Evolutionary conservation across 805 yeast species (phyloP).

Genomic region (Candida golubevii): DNA sequence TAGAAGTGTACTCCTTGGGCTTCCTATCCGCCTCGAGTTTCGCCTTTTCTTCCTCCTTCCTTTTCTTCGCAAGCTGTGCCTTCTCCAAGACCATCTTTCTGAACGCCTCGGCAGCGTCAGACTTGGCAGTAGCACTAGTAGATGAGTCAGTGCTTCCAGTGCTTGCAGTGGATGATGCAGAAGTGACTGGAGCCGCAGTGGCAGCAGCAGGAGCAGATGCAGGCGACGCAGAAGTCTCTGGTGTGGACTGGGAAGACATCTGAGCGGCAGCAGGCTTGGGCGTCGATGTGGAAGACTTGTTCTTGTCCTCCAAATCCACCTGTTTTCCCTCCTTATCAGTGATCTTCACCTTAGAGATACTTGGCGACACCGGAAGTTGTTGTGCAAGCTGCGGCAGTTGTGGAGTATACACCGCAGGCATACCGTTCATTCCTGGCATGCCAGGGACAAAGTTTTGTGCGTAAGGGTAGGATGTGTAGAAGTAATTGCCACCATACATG

Average conservation of each 20-base stretch:
- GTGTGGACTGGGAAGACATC: slow-evolving; percentile 1
- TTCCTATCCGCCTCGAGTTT: slow-evolving; percentile 10
- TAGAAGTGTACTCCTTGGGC: slow-evolving; percentile 5
- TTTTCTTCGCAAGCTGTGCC: slow-evolving; percentile 19
- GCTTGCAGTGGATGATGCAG: slow-evolving; percentile 10
- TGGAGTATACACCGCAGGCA: slow-evolving; percentile 14
- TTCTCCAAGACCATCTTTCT: slow-evolving; percentile 32
- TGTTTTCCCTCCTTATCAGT: slow-evolving; percentile 42
- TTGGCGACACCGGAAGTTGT: slow-evolving; percentile 12
- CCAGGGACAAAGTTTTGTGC: slow-evolving; percentile 2
- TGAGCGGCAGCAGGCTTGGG: slow-evolving; percentile 33
- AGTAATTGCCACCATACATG: slow-evolving; percentile 14
- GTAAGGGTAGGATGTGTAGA: slow-evolving; percentile 10
- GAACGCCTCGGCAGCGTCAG: slow-evolving; percentile 33
- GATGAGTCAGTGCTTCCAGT: slow-evolving; percentile 4
- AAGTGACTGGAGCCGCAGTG: not conserved
- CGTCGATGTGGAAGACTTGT: slow-evolving; percentile 26
- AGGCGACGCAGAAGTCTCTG: slow-evolving; percentile 9
- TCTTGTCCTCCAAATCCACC: slow-evolving; percentile 40
- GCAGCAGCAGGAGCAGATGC: slow-evolving; percentile 11
- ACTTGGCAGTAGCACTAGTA: slow-evolving; percentile 12
- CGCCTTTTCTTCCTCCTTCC: slow-evolving; percentile 15
- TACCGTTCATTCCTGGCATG: slow-evolving; percentile 16
- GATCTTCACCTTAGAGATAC: slow-evolving; percentile 29
- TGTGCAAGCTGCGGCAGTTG: slow-evolving; percentile 17